A percentile compares a stretch with the other conserved stretches of the same genome.
Conservation (phyloP, 257 asterid species). For the Solanum peruvianum region DNA sequence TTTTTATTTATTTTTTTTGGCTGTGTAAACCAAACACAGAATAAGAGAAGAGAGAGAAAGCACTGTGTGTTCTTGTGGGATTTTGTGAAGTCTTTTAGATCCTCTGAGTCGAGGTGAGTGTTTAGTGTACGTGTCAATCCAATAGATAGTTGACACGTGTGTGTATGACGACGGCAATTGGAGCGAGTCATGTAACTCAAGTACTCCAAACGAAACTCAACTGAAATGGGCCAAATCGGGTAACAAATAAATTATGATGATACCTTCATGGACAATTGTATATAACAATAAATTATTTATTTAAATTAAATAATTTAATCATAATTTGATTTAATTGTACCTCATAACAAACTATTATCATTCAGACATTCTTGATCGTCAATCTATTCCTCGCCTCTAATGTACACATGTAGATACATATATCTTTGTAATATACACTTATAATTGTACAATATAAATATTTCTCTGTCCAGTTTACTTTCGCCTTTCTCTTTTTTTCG, state of each 20-base stretch:
- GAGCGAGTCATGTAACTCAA: background rate
- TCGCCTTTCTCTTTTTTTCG: too few relatives aligned
- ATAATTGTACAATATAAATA: too few relatives aligned
- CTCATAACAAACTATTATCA: accelerated
- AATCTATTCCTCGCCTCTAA: too few relatives aligned
- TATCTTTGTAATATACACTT: too few relatives aligned
- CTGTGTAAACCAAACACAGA: background rate
- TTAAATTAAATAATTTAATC: too few relatives aligned
- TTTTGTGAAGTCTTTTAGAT: background rate
- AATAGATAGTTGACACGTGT: background rate
- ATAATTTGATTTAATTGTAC: too few relatives aligned
- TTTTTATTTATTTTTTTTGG: background rate
- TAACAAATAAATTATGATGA: background rate
- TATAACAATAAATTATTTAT: too few relatives aligned
- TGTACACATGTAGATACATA: too few relatives aligned
- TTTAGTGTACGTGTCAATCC: background rate
- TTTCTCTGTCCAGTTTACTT: too few relatives aligned
- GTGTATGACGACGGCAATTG: background rate
- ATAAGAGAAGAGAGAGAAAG: background rate
- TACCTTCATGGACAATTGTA: background rate
- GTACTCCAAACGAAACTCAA: background rate
- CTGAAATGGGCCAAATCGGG: background rate
- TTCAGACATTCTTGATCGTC: too few relatives aligned
- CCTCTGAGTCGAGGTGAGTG: background rate
- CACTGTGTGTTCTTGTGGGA: background rate